phyloP scores from a whole-genome alignment of 768 basidiomycete species.

The Dacryopinax primogenitus region DNA sequence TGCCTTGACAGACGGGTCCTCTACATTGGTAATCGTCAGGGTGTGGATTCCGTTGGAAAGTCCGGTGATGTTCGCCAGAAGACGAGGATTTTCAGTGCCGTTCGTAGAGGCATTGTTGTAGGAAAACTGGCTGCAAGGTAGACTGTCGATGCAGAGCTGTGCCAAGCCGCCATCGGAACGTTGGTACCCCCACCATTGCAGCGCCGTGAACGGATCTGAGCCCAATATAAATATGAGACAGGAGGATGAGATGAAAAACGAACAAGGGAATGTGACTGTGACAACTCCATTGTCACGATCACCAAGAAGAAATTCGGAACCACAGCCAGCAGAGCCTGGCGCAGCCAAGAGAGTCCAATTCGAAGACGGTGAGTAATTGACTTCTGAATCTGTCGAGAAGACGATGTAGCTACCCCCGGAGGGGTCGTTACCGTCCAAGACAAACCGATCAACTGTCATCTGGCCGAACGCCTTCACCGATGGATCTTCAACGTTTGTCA shows the following conservation, averaged over 20 bases:
- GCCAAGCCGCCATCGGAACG: constrained; percentile 10
- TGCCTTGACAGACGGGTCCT: not conserved
- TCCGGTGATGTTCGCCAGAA: not conserved
- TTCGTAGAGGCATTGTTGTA: constrained; percentile 11
- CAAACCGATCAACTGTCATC: constrained; percentile 11
- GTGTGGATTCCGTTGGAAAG: not conserved
- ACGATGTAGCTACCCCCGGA: not conserved
- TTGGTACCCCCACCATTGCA: constrained; percentile 9
- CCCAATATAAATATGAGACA: not conserved
- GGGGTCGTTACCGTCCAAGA: not conserved
- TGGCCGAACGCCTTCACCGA: constrained; percentile 1
- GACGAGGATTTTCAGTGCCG: not conserved
- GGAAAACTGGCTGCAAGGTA: not conserved
- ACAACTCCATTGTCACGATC: not conserved
- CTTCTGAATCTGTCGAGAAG: not conserved
- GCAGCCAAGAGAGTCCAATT: not conserved
- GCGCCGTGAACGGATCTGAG: not conserved
- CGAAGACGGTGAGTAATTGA: not conserved
- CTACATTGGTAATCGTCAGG: constrained; percentile 8
- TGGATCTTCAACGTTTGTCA: constrained; percentile 8
- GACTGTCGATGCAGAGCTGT: not conserved
- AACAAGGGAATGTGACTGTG: constrained; percentile 9
- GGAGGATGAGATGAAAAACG: not conserved
- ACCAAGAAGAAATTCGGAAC: not conserved
- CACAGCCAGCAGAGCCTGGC: constrained; percentile 6